Conservation (phyloP, 495 filamentous ascomycete species). For the Astrothelium macrocarpum region DNA sequence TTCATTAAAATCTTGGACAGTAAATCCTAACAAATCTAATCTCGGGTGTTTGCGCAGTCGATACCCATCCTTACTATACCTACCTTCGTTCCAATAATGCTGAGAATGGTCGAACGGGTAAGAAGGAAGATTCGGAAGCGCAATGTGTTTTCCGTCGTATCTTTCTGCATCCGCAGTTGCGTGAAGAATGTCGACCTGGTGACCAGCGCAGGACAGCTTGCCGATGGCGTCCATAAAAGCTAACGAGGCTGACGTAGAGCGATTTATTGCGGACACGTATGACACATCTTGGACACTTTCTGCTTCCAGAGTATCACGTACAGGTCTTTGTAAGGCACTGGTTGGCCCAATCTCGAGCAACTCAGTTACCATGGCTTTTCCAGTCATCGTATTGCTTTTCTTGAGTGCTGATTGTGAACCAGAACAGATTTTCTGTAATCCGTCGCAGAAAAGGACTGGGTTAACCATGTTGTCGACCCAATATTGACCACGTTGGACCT, state of each 20-base stretch:
- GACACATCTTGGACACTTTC: neutral
- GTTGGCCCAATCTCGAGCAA: conserved; percentile 13
- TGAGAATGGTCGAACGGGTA: conserved; percentile 4
- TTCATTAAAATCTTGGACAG: conserved; percentile 38
- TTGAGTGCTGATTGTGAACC: neutral
- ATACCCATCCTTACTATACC: conserved; percentile 38
- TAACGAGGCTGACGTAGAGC: neutral
- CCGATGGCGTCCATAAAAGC: conserved; percentile 1
- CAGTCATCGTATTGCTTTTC: neutral
- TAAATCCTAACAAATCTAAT: conserved; percentile 47
- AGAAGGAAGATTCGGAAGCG: neutral
- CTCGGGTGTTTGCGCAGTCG: conserved; percentile 36
- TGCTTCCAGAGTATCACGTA: neutral
- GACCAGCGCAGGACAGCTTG: conserved; percentile 16
- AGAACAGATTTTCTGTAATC: neutral
- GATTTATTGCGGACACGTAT: neutral
- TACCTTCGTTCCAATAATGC: conserved; percentile 7
- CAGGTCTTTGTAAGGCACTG: conserved; percentile 4
- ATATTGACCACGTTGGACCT: neutral
- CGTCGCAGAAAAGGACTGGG: conserved; percentile 15
- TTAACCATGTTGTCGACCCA: conserved; percentile 13
- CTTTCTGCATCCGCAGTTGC: neutral
- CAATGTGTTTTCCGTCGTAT: neutral
- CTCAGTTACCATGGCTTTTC: neutral
- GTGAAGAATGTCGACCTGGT: conserved; percentile 14